Evolutionary conservation across 2,329 filamentous ascomycete species (phyloP).

Genomic region (Metarhizium brunneum): DNA sequence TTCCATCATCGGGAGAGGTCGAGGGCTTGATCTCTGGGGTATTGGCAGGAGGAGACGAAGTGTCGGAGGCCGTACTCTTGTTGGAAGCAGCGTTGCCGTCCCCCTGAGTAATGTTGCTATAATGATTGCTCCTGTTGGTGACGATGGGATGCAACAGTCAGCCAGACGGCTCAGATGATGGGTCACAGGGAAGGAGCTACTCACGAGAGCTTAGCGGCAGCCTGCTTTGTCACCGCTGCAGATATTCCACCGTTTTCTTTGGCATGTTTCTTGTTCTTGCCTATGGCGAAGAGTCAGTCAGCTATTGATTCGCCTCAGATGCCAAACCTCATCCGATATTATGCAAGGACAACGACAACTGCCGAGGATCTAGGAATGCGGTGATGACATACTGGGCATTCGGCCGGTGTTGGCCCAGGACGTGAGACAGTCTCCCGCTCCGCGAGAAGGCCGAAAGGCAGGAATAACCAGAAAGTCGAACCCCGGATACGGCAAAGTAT

Average conservation of each 20-base stretch:
- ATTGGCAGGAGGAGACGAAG: constrained; percentile 33
- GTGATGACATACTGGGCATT: constrained; percentile 25
- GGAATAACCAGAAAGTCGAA: constrained; percentile 5
- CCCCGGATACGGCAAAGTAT: not conserved
- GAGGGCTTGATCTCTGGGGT: constrained; percentile 38
- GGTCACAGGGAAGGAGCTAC: constrained; percentile 24
- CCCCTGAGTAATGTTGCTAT: constrained; percentile 18
- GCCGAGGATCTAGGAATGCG: constrained; percentile 6
- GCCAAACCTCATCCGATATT: not conserved
- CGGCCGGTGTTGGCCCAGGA: constrained; percentile 20
- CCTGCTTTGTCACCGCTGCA: constrained; percentile 44
- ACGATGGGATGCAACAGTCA: constrained; percentile 13
- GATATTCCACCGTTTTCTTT: constrained; percentile 43
- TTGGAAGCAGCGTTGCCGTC: constrained; percentile 22
- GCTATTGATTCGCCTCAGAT: not conserved
- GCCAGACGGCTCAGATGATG: constrained; percentile 10
- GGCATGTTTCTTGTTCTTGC: constrained; percentile 45
- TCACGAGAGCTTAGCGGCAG: constrained; percentile 42
- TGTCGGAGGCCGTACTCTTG: constrained; percentile 30
- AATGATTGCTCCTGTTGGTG: constrained; percentile 9
- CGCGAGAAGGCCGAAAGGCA: constrained; percentile 12
- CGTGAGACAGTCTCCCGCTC: constrained; percentile 23
- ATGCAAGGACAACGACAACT: not conserved
- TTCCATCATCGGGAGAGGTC: constrained; percentile 30
- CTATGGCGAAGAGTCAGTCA: not conserved